phyloP scores from a whole-genome alignment of 2,329 filamentous ascomycete species.

The Aspergillus phoenicis region DNA sequence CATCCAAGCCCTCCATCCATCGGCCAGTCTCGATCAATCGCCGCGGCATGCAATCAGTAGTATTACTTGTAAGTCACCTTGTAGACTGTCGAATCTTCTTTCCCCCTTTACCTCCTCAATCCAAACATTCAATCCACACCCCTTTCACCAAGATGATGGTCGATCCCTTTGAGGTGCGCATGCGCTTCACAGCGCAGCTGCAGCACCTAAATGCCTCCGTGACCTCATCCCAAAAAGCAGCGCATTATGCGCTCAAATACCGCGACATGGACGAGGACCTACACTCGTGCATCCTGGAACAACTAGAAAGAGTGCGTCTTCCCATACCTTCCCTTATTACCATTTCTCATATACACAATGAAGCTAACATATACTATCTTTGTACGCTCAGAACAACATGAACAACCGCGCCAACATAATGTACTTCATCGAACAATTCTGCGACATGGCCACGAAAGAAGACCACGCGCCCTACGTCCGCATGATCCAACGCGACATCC shows the following conservation, averaged over 20 bases:
- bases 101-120: background rate
- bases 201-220: constrained; percentile 90
- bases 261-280: constrained; percentile 95
- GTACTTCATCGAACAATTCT: constrained; percentile 96
- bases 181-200: constrained; percentile 90
- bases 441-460: constrained; percentile 79
- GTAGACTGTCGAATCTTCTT: background rate
- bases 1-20: background rate
- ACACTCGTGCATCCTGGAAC: constrained; percentile 95
- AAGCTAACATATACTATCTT: background rate
- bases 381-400: constrained; percentile 72
- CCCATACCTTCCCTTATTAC: background rate
- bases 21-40: background rate
- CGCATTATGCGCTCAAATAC: constrained; percentile 92
- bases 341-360: background rate
- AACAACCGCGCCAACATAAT: constrained; percentile 98
- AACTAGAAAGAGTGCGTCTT: constrained; percentile 73
- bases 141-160: constrained; percentile 55
- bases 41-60: background rate
- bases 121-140: background rate
- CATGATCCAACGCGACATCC: constrained; percentile 94
- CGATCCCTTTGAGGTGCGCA: constrained; percentile 96
- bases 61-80: no score
- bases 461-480: constrained; percentile 78
- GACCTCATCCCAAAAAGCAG: constrained; percentile 85